Conservation (phyloP, 2,329 filamentous ascomycete species). For the Phyllosticta citribraziliensis region DNA sequence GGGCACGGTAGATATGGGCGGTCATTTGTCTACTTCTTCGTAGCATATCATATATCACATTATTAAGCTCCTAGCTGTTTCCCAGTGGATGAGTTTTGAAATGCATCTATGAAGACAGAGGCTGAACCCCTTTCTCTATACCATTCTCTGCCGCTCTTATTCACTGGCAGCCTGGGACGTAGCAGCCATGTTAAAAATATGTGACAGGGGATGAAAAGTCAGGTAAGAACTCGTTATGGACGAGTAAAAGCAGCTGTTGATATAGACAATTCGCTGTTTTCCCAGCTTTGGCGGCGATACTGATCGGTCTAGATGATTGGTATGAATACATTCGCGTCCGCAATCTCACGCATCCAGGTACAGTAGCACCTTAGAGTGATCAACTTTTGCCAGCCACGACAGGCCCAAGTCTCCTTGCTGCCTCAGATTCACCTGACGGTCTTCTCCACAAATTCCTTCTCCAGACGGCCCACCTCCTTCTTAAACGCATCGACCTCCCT, state of each 20-base stretch:
- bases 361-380: neutral
- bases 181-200: too few relatives aligned
- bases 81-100: too few relatives aligned
- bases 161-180: too few relatives aligned
- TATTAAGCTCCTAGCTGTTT: too few relatives aligned
- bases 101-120: too few relatives aligned
- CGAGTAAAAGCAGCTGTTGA: neutral
- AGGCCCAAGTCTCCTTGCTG: too few relatives aligned
- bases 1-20: neutral
- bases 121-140: too few relatives aligned
- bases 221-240: too few relatives aligned
- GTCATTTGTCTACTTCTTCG: neutral
- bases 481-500: slow-evolving; percentile 86
- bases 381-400: too few relatives aligned
- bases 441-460: slow-evolving; percentile 80
- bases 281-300: neutral
- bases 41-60: neutral
- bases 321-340: neutral
- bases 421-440: slow-evolving; percentile 44
- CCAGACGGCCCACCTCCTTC: slow-evolving; percentile 74
- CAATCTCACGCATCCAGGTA: neutral
- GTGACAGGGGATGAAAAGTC: too few relatives aligned
- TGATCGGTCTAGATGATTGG: neutral
- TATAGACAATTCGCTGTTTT: neutral
- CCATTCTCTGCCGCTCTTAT: too few relatives aligned